These are phyloP conservation scores for Diplocarpon rosae DNA, from an alignment of 2,329 filamentous ascomycete species.

Conservation along the genomic window DNA sequence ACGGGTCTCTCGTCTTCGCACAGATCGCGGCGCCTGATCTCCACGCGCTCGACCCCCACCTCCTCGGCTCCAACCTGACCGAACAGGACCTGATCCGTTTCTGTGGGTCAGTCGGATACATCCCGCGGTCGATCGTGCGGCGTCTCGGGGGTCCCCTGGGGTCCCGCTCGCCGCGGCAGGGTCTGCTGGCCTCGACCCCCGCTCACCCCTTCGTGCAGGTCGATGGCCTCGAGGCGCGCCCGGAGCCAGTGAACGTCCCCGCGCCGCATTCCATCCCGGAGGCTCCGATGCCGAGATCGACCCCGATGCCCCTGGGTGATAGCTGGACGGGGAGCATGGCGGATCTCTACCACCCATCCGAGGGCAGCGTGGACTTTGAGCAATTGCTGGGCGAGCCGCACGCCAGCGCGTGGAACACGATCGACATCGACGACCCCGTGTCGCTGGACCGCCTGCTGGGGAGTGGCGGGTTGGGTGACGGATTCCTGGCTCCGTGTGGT, in stretches of 20 bases:
- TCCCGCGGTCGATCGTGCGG: conserved; percentile 1
- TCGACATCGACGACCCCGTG: not conserved
- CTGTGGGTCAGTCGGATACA: conserved; percentile 14
- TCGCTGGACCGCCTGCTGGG: not conserved
- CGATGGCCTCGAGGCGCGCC: not conserved
- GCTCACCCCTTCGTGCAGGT: too few species aligned
- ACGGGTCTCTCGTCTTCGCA: conserved; percentile 8
- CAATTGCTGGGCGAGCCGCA: conserved; percentile 1
- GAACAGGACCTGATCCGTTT: conserved; percentile 17
- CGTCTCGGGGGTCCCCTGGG: not conserved
- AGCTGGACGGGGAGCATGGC: conserved; percentile 15
- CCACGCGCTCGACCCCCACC: conserved; percentile 6
- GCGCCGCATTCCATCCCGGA: too few species aligned
- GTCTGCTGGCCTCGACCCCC: conserved; percentile 11
- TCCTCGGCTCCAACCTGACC: conserved; percentile 15
- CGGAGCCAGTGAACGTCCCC: not conserved
- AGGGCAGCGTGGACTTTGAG: conserved; percentile 8
- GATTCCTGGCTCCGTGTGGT: conserved; percentile 1
- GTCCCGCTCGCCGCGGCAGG: conserved; percentile 7
- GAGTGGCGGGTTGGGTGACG: not conserved
- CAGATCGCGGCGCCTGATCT: conserved; percentile 14
- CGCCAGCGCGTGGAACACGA: conserved; percentile 2
- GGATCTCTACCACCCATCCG: conserved; percentile 11
- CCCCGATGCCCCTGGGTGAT: not conserved
- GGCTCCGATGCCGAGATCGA: too few species aligned